phyloP scores from a whole-genome alignment of 192 early-diverging fungal genomes.

The Dissophora ornata region DNA sequence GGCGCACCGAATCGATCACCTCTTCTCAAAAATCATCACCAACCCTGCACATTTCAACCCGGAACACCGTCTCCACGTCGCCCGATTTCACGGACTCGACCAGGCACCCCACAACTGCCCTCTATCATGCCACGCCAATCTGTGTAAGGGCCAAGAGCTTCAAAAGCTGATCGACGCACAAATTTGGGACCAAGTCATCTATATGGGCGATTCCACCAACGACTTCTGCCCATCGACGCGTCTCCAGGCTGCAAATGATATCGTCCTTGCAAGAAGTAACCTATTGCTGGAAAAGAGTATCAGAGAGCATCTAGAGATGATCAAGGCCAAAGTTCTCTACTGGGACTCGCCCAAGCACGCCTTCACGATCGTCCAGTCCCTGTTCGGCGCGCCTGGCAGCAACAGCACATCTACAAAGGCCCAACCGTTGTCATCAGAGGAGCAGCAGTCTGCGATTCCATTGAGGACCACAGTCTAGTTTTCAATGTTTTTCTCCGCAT shows the following conservation, averaged over 20 bases:
- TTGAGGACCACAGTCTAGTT: too few species aligned
- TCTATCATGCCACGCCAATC: constrained; percentile 65
- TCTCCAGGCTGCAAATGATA: constrained; percentile 25
- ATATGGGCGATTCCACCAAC: constrained; percentile 66
- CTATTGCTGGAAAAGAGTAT: constrained; percentile 32
- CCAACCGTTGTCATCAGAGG: too few species aligned
- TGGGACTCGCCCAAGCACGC: constrained; percentile 30
- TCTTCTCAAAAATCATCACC: constrained; percentile 65
- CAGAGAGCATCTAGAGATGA: constrained; percentile 14
- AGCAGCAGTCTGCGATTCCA: too few species aligned
- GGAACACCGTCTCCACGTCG: constrained; percentile 55
- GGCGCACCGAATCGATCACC: constrained; percentile 59
- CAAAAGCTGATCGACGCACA: constrained; percentile 38
- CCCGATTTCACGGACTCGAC: constrained; percentile 47
- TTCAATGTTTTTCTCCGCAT: too few species aligned
- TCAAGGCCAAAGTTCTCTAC: constrained; percentile 38
- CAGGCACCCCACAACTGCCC: constrained; percentile 60
- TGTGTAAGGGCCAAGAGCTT: constrained; percentile 68
- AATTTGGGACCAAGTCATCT: constrained; percentile 53
- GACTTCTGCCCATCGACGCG: constrained; percentile 64
- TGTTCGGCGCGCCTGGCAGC: not conserved
- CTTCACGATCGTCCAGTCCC: not conserved
- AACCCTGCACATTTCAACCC: constrained; percentile 64
- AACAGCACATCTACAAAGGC: not conserved
- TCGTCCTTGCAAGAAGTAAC: constrained; percentile 27